Conservation (phyloP, 345 rosid genomes). For the Isatis tinctoria region DNA sequence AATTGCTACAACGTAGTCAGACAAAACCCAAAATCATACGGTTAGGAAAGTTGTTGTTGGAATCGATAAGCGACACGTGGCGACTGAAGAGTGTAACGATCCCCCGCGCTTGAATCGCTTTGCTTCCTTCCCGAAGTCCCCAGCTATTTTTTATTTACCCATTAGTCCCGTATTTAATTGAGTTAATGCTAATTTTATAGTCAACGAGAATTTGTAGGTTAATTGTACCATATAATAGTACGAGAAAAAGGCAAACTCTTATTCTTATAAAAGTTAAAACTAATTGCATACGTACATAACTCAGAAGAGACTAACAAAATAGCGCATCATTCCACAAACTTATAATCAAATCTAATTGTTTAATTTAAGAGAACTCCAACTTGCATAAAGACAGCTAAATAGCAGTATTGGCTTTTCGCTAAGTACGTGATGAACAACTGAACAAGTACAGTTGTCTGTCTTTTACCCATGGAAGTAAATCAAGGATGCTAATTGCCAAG, state of each 20-base stretch:
- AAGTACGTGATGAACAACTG: neutral
- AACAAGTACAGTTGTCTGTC: slow-evolving; percentile 8
- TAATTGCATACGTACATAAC: neutral
- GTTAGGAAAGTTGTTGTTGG: neutral
- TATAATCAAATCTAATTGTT: neutral
- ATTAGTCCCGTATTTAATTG: neutral
- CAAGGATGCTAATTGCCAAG: neutral
- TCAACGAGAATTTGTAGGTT: neutral
- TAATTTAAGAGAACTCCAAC: neutral
- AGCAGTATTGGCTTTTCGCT: neutral
- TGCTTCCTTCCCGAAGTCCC: neutral
- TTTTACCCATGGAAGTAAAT: neutral
- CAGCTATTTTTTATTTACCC: no score
- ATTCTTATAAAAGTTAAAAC: neutral
- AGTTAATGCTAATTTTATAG: neutral
- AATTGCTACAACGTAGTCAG: neutral
- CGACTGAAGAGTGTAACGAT: neutral
- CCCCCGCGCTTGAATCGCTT: slow-evolving; percentile 3
- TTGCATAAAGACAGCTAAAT: slow-evolving; percentile 3
- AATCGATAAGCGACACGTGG: slow-evolving; percentile 14
- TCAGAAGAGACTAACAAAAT: neutral
- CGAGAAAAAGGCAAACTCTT: no score
- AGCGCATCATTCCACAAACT: neutral
- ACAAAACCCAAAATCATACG: slow-evolving; percentile 7
- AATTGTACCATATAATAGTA: no score